phyloP scores from a whole-genome alignment of 495 filamentous ascomycete genomes.

The Xylaria nigripes region DNA sequence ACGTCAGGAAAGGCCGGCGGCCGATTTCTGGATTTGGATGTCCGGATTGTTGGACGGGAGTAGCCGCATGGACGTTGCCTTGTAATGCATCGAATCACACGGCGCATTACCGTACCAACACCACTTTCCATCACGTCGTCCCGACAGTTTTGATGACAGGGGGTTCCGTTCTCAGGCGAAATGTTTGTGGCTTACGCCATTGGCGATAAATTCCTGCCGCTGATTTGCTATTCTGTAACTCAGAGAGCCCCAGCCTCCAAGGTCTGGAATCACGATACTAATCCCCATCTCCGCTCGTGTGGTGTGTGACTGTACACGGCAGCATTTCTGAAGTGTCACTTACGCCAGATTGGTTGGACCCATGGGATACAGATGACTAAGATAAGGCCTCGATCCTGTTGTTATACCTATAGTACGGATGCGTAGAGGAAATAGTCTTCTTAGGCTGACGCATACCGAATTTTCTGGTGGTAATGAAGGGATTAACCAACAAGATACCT shows the following conservation, averaged over 20 bases:
- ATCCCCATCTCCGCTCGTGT: background rate
- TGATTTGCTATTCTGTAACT: too few species aligned
- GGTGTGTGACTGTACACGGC: background rate
- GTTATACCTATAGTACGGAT: too few species aligned
- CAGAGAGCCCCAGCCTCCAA: background rate
- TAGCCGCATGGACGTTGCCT: background rate
- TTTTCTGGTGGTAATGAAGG: too few species aligned
- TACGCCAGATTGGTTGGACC: too few species aligned
- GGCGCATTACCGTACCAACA: background rate
- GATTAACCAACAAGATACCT: too few species aligned
- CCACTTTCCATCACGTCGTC: background rate
- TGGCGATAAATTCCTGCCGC: background rate
- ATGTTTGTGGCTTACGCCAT: background rate
- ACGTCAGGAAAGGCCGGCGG: background rate
- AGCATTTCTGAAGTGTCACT: too few species aligned
- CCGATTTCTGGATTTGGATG: conserved; percentile 13
- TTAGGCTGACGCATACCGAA: too few species aligned
- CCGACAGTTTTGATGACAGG: background rate
- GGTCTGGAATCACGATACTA: background rate
- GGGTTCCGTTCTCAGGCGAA: background rate
- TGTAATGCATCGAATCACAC: background rate
- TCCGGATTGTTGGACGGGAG: conserved; percentile 6
- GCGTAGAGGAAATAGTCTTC: too few species aligned
- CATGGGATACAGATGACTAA: too few species aligned
- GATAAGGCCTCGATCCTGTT: too few species aligned